These are phyloP conservation scores for Leishmania arabica DNA, from an alignment of 208 protist genomes.

Conservation along the genomic window DNA sequence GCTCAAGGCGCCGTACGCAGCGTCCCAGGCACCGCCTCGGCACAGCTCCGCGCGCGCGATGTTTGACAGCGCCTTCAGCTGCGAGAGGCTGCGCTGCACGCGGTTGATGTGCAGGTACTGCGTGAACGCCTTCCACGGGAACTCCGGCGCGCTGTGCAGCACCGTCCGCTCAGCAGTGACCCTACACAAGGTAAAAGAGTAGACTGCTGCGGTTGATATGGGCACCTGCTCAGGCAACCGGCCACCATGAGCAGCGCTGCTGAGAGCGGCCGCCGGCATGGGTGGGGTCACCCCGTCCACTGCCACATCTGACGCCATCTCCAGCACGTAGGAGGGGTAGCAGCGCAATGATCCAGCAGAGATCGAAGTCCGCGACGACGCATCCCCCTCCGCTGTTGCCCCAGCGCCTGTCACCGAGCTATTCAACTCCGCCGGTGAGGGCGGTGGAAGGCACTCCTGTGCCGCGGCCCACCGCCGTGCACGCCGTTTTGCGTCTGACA, in stretches of 20 bases:
- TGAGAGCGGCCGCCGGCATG: not conserved
- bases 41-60: conserved; percentile 21
- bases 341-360: conserved; percentile 3
- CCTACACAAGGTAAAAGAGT: conserved; percentile 24
- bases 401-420: not conserved
- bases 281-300: not conserved
- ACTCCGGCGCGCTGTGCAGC: conserved; percentile 4
- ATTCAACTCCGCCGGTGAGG: conserved; percentile 24
- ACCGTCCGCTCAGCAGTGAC: conserved; percentile 30
- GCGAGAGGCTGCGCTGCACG: conserved; percentile 23
- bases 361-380: not conserved
- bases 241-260: not conserved
- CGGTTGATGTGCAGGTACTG: conserved; percentile 36
- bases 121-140: conserved; percentile 27
- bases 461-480: not conserved
- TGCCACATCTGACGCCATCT: conserved; percentile 3
- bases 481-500: not conserved
- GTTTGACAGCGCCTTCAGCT: conserved; percentile 11
- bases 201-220: not conserved
- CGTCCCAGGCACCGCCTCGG: conserved; percentile 16
- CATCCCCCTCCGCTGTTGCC: not conserved
- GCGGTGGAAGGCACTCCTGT: conserved; percentile 21
- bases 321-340: conserved; percentile 10
- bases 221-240: not conserved
- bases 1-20: conserved; percentile 25